A percentile compares a stretch with the other conserved stretches of the same genome.
phyloP scores from a whole-genome alignment of 2,329 filamentous ascomycete species.

The Erysiphe pulchra region DNA sequence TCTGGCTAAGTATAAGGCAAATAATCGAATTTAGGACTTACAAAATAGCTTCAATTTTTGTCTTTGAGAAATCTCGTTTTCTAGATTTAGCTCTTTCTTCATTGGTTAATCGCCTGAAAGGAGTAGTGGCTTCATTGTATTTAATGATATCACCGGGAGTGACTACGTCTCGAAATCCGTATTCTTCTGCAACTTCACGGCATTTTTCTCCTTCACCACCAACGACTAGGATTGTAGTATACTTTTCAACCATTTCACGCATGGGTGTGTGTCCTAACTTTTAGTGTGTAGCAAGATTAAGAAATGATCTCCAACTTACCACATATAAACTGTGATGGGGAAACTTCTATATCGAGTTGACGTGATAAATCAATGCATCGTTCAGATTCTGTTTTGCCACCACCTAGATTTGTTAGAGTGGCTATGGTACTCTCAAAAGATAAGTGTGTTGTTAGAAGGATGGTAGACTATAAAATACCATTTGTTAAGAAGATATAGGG shows the following conservation, averaged over 20 bases:
- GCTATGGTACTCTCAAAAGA: not conserved
- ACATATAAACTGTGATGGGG: conserved; percentile 82
- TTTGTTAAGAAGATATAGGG: conserved; percentile 93
- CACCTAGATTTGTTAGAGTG: conserved; percentile 13
- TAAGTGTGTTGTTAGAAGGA: too few species aligned
- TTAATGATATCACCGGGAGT: conserved; percentile 94
- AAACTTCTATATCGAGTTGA: conserved; percentile 64
- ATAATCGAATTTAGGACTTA: conserved; percentile 1
- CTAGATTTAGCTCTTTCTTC: conserved; percentile 52
- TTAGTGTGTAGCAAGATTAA: not conserved
- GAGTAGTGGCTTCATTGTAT: conserved; percentile 62
- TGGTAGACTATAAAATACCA: conserved; percentile 19
- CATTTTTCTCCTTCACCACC: conserved; percentile 76
- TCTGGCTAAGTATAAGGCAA: not conserved
- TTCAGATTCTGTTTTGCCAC: conserved; percentile 80
- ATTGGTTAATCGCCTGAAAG: conserved; percentile 65
- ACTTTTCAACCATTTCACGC: conserved; percentile 70
- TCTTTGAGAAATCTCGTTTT: conserved; percentile 24
- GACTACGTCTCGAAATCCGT: conserved; percentile 80
- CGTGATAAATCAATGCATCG: conserved; percentile 62
- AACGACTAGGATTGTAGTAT: conserved; percentile 50
- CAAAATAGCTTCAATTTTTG: conserved; percentile 48
- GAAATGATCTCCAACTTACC: conserved; percentile 13
- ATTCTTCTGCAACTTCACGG: conserved; percentile 63
- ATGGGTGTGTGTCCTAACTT: conserved; percentile 55